Percentiles rank a stretch among this genome's conserved stretches.
Conservation (phyloP, 495 filamentous ascomycete species). For the Elaphomyces granulatus region DNA sequence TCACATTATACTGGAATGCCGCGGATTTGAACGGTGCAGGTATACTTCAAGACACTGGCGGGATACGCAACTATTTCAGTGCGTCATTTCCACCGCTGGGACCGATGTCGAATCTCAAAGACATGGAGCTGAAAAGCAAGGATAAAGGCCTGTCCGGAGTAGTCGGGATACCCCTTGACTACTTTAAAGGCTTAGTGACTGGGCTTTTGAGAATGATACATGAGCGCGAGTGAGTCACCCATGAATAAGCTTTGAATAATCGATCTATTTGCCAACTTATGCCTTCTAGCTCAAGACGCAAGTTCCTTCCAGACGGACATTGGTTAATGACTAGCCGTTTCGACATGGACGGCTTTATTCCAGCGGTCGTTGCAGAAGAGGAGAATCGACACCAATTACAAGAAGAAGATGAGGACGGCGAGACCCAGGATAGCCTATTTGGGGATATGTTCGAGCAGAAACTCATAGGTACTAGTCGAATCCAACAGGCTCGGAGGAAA, state of each 20-base stretch:
- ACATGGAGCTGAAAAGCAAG: conserved; percentile 24
- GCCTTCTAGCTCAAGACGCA: conserved; percentile 50
- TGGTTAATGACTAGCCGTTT: conserved; percentile 93
- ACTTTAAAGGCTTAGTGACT: conserved; percentile 67
- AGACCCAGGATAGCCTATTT: conserved; percentile 15
- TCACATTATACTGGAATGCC: conserved; percentile 76
- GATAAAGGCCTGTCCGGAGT: conserved; percentile 39
- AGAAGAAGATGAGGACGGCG: conserved; percentile 39
- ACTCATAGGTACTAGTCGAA: conserved; percentile 36
- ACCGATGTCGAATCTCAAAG: conserved; percentile 16
- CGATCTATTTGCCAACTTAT: conserved; percentile 4
- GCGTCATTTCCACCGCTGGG: conserved; percentile 13
- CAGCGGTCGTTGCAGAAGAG: conserved; percentile 76
- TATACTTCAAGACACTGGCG: conserved; percentile 28
- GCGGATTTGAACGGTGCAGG: conserved; percentile 47
- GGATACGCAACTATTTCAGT: conserved; percentile 44
- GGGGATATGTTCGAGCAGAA: conserved; percentile 14
- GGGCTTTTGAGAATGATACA: conserved; percentile 81
- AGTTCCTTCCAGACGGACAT: conserved; percentile 65
- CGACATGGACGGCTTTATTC: conserved; percentile 83
- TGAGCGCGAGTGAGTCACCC: conserved; percentile 56
- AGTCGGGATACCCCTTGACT: conserved; percentile 59
- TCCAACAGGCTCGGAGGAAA: conserved; percentile 46
- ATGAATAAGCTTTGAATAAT: not conserved
- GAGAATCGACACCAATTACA: conserved; percentile 58